Evolutionary conservation across 306 rosid species (phyloP).

Genomic region (Gastrolobium villosum): DNA sequence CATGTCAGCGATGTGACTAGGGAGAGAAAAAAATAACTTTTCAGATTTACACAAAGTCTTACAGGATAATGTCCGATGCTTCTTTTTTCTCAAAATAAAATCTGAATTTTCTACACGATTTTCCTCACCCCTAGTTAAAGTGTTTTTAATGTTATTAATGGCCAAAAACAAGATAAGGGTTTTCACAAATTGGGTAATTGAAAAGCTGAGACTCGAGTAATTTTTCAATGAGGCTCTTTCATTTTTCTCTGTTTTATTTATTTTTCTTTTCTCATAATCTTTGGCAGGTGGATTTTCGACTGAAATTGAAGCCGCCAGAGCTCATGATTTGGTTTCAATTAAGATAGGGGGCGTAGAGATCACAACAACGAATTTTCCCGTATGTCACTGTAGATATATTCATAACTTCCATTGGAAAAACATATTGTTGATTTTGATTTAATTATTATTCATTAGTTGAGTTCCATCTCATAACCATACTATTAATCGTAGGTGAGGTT

Average conservation of each 20-base stretch:
- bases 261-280: background rate
- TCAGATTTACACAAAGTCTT: no score
- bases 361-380: constrained; percentile 53
- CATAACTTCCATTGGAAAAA: background rate
- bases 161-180: background rate
- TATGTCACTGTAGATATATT: constrained; percentile 24
- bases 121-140: no score
- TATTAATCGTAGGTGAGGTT: constrained; percentile 9
- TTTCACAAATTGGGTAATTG: background rate
- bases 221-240: background rate
- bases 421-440: background rate
- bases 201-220: background rate
- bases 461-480: background rate
- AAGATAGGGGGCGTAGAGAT: constrained; percentile 44
- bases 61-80: no score
- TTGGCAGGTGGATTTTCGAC: constrained; percentile 48
- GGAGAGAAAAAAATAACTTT: no score
- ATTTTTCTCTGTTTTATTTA: background rate
- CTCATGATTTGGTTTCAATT: constrained; percentile 59
- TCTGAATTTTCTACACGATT: background rate
- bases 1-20: no score
- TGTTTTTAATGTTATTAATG: background rate
- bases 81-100: no score
- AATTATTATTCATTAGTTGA: background rate
- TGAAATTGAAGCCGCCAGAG: constrained; percentile 58